Evolutionary conservation across 2,329 filamentous ascomycete genomes (phyloP).

Genomic region (Aspergillus tanneri): DNA sequence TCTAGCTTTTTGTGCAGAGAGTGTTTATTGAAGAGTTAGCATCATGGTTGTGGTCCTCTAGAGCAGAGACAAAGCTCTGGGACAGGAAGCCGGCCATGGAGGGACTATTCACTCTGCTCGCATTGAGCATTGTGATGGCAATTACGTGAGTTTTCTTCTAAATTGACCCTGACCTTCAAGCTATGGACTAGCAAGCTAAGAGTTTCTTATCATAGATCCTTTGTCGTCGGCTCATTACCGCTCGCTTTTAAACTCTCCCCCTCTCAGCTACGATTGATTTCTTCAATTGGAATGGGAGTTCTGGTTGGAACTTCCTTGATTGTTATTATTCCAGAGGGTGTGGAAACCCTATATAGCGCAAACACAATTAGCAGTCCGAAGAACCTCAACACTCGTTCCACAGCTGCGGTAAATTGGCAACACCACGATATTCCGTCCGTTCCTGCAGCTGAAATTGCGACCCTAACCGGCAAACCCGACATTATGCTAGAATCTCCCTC

Average conservation of each 20-base stretch:
- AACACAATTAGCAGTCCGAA: constrained; percentile 33
- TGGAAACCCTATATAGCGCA: constrained; percentile 78
- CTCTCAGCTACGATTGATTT: constrained; percentile 83
- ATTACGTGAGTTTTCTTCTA: constrained; percentile 52
- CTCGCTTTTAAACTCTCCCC: constrained; percentile 84
- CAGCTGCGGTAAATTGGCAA: constrained; percentile 30
- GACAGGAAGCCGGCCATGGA: constrained; percentile 52
- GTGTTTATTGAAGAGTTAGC: constrained; percentile 17
- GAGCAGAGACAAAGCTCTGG: constrained; percentile 26
- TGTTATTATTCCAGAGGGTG: constrained; percentile 95
- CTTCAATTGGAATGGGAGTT: constrained; percentile 88
- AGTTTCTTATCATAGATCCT: constrained; percentile 63
- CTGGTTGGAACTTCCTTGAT: constrained; percentile 93
- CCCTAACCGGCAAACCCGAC: neutral
- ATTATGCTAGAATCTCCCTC: neutral
- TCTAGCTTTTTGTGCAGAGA: constrained; percentile 1
- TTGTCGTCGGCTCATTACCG: constrained; percentile 86
- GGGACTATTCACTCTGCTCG: constrained; percentile 64
- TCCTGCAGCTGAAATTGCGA: constrained; percentile 1
- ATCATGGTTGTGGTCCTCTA: constrained; percentile 33
- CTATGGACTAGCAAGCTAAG: constrained; percentile 12
- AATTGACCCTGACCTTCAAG: neutral
- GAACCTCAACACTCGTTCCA: constrained; percentile 30
- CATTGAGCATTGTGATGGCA: constrained; percentile 65
- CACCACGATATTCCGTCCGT: constrained; percentile 23